A percentile compares a stretch with the other conserved stretches of the same genome.
These are phyloP conservation scores for Hysterangium stoloniferum DNA, from an alignment of 768 basidiomycete species.

Conservation along the genomic window DNA sequence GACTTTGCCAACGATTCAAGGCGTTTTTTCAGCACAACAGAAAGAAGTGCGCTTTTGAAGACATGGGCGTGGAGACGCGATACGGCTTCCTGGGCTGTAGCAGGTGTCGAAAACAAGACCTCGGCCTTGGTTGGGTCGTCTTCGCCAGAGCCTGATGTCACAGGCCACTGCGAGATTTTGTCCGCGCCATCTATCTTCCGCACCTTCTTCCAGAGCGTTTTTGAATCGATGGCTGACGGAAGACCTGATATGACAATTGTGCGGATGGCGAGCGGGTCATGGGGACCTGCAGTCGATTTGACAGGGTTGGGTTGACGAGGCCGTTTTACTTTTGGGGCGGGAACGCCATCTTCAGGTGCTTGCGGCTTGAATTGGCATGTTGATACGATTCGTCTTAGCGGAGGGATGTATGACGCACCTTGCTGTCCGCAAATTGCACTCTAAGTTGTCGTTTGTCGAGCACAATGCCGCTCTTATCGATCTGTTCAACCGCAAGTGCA, in stretches of 20 bases:
- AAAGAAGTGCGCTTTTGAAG: slow-evolving; percentile 83
- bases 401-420: slow-evolving; percentile 37
- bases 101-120: slow-evolving; percentile 63
- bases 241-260: slow-evolving; percentile 76
- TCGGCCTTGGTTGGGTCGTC: slow-evolving; percentile 59
- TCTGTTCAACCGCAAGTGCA: slow-evolving; percentile 56
- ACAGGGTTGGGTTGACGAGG: slow-evolving; percentile 4
- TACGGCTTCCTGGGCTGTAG: slow-evolving; percentile 61
- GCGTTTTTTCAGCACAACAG: slow-evolving; percentile 81
- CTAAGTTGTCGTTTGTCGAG: slow-evolving; percentile 65
- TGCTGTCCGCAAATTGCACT: slow-evolving; percentile 73
- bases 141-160: slow-evolving; percentile 32
- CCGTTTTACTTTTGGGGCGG: slow-evolving; percentile 6
- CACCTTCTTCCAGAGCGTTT: slow-evolving; percentile 77
- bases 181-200: slow-evolving; percentile 74
- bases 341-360: slow-evolving; percentile 11
- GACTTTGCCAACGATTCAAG: slow-evolving; percentile 58
- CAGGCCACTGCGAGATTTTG: slow-evolving; percentile 59
- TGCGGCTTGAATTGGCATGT: background rate
- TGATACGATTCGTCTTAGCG: background rate
- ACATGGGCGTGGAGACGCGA: slow-evolving; percentile 85
- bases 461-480: slow-evolving; percentile 54
- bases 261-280: slow-evolving; percentile 75
- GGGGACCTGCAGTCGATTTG: slow-evolving; percentile 4
- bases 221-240: slow-evolving; percentile 52